Evolutionary conservation across 2,329 filamentous ascomycete genomes (phyloP), one percentile per base, ranked within the genome.

Genomic region (Paecilomyces sp.): DNA sequence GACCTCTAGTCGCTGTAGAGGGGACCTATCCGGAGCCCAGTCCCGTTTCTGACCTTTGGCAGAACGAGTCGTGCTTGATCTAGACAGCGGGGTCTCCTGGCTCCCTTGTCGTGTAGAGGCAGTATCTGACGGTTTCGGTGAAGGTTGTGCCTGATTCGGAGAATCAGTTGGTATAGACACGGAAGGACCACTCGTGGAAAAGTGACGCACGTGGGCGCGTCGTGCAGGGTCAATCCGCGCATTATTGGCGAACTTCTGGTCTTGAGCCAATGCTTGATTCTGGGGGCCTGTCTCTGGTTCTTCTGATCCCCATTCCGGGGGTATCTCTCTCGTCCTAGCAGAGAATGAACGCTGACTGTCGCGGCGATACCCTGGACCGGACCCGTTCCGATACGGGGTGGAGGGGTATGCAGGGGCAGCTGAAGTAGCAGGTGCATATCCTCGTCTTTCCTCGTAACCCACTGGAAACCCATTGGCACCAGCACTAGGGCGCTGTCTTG

Each of bases 1-100:
- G 70, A 90, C 85, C 79, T 99, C 93, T 66, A 99, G 84, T 79
- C 88, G 94, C 75, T 99, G 93, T 57, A 99, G 82, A 57, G 95
- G 94, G 63, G 93, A 97, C 68, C 90, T 86, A 72, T 95, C 89
- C 60, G 88, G 83, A 69, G 93, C 90, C 76, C 90, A 85, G 58
- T 82, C 79, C 61, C 73, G 69, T 63, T 74, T 70, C 47, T 70
- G 65, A 4, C 70, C 69, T 2, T 64, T 61, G 34, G 66, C 63
- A 34, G 73, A 73, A 33, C 63, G 70, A 18, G 65, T 61, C 6
- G 70, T 72, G 54, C 68, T 72, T 15, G 72, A 74, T 54, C 72
- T 70, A 63, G 63, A 70, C 6, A 69, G 62, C 3, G 66, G 61
- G 5, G 68, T 63, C 13, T 63, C 52, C 24, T 66, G 65, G 56